Evolutionary conservation across 2,329 filamentous ascomycete species (phyloP).

Genomic region (Madurella fahalii): DNA sequence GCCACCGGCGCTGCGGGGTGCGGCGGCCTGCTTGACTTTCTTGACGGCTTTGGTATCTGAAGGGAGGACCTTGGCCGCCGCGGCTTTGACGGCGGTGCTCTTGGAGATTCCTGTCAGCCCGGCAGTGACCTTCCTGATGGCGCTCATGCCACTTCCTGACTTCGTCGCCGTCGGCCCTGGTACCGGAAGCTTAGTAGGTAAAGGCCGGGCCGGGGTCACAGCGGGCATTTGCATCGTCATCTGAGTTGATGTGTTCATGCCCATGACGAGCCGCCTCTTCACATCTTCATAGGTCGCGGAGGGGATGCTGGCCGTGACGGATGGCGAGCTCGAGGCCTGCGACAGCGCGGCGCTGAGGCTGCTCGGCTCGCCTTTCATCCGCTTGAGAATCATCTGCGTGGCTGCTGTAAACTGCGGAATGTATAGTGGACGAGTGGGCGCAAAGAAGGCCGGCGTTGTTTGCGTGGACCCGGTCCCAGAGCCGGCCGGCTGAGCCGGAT

Average conservation of each 20-base stretch:
- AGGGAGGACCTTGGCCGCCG: constrained; percentile 7
- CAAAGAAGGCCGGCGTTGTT: neutral
- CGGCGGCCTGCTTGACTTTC: constrained; percentile 22
- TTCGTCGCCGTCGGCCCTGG: neutral
- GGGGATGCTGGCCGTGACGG: constrained; percentile 29
- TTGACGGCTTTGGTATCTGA: constrained; percentile 22
- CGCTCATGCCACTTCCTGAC: constrained; percentile 22
- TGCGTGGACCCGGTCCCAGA: neutral
- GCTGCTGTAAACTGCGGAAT: constrained; percentile 32
- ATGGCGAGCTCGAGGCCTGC: constrained; percentile 29
- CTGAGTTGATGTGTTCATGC: constrained; percentile 35
- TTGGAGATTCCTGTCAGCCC: constrained; percentile 23
- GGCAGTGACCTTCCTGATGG: constrained; percentile 28
- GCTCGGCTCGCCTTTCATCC: constrained; percentile 34
- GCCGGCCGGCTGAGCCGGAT: constrained; percentile 1
- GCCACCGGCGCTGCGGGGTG: constrained; percentile 17
- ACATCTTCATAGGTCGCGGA: constrained; percentile 37
- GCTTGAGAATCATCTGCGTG: constrained; percentile 39
- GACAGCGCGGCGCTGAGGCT: constrained; percentile 35
- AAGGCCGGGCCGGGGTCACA: constrained; percentile 10
- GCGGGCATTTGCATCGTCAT: constrained; percentile 37
- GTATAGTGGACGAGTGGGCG: constrained; percentile 22
- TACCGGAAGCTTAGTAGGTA: constrained; percentile 9
- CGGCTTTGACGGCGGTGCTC: constrained; percentile 5
- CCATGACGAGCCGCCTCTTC: constrained; percentile 37